Conservation (phyloP, 2,329 filamentous ascomycete genomes). For the Ophiostoma perfectum region DNA sequence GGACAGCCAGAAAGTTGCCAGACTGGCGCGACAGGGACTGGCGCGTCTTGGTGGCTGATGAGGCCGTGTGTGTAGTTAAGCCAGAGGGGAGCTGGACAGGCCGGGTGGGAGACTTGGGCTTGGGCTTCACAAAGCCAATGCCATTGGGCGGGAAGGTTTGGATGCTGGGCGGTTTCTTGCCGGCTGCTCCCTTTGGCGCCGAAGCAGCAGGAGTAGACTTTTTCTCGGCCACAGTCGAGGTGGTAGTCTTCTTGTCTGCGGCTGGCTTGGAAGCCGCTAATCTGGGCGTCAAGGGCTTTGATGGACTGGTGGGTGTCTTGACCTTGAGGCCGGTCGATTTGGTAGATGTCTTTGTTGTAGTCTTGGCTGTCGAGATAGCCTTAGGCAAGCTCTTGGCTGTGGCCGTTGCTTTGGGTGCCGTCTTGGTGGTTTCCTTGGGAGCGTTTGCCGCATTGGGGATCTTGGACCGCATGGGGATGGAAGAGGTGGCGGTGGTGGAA, state of each 20-base stretch:
- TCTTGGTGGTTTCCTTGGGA: constrained; percentile 16
- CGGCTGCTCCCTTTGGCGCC: constrained; percentile 28
- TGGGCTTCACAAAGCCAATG: constrained; percentile 51
- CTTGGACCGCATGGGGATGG: constrained; percentile 8
- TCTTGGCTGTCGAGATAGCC: constrained; percentile 33
- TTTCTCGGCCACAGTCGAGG: constrained; percentile 9
- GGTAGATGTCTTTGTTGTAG: constrained; percentile 34
- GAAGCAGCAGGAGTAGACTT: constrained; percentile 19
- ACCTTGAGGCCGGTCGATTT: constrained; percentile 33
- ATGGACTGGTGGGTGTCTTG: constrained; percentile 38
- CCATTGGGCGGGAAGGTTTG: constrained; percentile 37
- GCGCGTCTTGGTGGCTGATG: constrained; percentile 58
- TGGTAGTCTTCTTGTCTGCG: constrained; percentile 34
- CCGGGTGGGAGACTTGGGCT: constrained; percentile 62
- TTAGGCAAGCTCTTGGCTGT: constrained; percentile 29
- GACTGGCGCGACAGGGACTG: constrained; percentile 40
- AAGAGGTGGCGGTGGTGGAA: not conserved
- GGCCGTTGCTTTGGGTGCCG: not conserved
- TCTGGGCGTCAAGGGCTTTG: constrained; percentile 31
- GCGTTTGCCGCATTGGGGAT: constrained; percentile 3
- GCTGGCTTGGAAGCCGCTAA: constrained; percentile 31
- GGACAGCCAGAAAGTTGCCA: constrained; percentile 35
- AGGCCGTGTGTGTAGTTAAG: constrained; percentile 63
- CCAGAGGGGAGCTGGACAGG: constrained; percentile 62
- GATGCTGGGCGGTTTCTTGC: constrained; percentile 42